Evolutionary conservation across 2,329 filamentous ascomycete species (phyloP), one percentile per base, ranked within the genome.

Genomic region (Claviceps purpurea): DNA sequence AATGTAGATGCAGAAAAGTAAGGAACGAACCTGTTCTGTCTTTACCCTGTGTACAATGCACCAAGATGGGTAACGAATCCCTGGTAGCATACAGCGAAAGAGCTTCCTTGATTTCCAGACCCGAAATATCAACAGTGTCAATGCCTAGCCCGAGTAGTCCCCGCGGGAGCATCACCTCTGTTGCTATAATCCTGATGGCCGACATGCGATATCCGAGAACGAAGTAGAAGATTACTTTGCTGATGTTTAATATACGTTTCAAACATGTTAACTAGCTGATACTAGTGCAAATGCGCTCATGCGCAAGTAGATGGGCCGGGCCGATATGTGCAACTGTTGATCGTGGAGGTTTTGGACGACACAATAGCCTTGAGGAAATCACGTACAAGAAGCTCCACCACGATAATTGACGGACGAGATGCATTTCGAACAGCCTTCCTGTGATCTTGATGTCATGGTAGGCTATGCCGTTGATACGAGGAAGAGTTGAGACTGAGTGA

Each of bases 31-130:
- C 66, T 52, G 69, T 70, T 2, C 89, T 78, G 62, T 95, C 89
- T 64, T 95, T 95, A 53, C 89, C 89, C 61, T 94, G 88, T 0
- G 89, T 93, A 66, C 89, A 95, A 66, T 95, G 88, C 2, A 93
- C 70, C 7, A 95, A 63, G 1, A 82, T 66, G 0, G 89, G 88
- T 56, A 82, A 80, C 16, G 73, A 73, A 0, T 65, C 58, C 2
- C 55, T 24, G 7, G 52, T 50, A 5, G 63, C 56, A 50, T 66
- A 68, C 1, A 68, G 53, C 8, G 56, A 57, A 39, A 70, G 56
- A 6, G 61, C 60, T 49, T 65, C 55, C 24, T 72, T 73, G 18
- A 89, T 75, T 61, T 87, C 84, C 1, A 68, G 64, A 0, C 76
- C 78, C 50, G 83, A 88, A 51, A 81, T 74, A 57, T 86, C 80